phyloP scores from a whole-genome alignment of 2,329 filamentous ascomycete genomes.

The Diaporthe citriasiana region DNA sequence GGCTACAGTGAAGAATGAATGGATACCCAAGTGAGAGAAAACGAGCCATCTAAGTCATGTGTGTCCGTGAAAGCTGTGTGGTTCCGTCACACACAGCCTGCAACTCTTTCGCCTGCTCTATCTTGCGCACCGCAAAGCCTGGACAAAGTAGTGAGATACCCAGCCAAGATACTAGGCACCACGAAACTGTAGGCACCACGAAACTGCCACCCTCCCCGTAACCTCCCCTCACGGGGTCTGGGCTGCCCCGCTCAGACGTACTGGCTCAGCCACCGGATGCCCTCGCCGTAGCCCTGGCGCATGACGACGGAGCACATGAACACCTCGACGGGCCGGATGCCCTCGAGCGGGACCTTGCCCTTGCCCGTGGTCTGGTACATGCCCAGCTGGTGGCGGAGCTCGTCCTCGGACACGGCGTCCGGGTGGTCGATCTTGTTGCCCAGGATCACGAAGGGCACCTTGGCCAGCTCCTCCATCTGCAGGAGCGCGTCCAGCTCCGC shows the following conservation, averaged over 20 bases:
- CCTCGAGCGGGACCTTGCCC: constrained; percentile 90
- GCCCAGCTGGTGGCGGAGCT: constrained; percentile 91
- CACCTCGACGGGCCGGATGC: constrained; percentile 94
- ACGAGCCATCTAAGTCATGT: constrained; percentile 23
- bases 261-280: constrained; percentile 92
- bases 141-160: background rate
- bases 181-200: too few relatives aligned
- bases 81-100: constrained; percentile 3
- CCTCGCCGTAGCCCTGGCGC: constrained; percentile 95
- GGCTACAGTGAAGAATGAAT: constrained; percentile 8
- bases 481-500: constrained; percentile 96
- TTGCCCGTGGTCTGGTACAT: constrained; percentile 97
- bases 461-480: constrained; percentile 95
- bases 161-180: background rate
- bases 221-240: background rate
- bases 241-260: constrained; percentile 76
- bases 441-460: constrained; percentile 95
- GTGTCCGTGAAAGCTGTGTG: background rate
- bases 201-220: background rate
- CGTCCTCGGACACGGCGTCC: constrained; percentile 94
- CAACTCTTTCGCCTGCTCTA: constrained; percentile 1
- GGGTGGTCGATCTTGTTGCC: constrained; percentile 99
- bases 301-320: constrained; percentile 99
- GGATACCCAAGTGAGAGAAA: constrained; percentile 13
- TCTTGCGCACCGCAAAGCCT: background rate